Evolutionary conservation across 2,329 filamentous ascomycete genomes (phyloP).

Genomic region (Fusarium caatingaense): DNA sequence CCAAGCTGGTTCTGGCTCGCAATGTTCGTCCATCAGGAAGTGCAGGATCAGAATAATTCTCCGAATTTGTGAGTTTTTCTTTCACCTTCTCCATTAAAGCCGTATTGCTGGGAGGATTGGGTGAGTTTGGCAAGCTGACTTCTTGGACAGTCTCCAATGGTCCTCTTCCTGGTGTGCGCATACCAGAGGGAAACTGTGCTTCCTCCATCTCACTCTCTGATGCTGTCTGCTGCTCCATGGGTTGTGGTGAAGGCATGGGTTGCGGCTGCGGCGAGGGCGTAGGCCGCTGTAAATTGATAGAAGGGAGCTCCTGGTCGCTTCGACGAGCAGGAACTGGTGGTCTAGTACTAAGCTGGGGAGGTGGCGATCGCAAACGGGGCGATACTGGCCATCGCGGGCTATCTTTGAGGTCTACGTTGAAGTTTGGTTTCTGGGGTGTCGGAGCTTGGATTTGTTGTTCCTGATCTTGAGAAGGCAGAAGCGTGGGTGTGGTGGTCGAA

Average conservation of each 20-base stretch:
- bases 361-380: conserved; percentile 81
- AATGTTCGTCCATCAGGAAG: conserved; percentile 56
- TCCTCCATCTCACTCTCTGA: conserved; percentile 68
- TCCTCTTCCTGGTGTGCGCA: conserved; percentile 70
- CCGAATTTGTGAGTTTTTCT: conserved; percentile 59
- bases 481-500: conserved; percentile 72
- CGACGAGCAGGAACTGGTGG: conserved; percentile 59
- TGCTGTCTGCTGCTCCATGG: conserved; percentile 53
- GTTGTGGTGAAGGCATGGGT: conserved; percentile 57
- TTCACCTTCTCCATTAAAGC: conserved; percentile 62
- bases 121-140: conserved; percentile 80
- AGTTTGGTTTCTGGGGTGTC: conserved; percentile 71
- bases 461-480: conserved; percentile 72
- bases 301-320: conserved; percentile 62
- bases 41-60: conserved; percentile 56
- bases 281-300: conserved; percentile 65
- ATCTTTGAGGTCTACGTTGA: conserved; percentile 63
- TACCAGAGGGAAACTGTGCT: conserved; percentile 59
- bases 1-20: conserved; percentile 60
- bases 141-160: conserved; percentile 92
- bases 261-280: conserved; percentile 59
- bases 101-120: conserved; percentile 61
- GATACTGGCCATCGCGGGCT: conserved; percentile 81
- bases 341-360: conserved; percentile 63
- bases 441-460: conserved; percentile 68